A percentile compares a stretch with the other conserved stretches of the same genome.
Evolutionary conservation across 2,329 filamentous ascomycete genomes (phyloP).

Genomic region (Ophiostoma tasmaniense): DNA sequence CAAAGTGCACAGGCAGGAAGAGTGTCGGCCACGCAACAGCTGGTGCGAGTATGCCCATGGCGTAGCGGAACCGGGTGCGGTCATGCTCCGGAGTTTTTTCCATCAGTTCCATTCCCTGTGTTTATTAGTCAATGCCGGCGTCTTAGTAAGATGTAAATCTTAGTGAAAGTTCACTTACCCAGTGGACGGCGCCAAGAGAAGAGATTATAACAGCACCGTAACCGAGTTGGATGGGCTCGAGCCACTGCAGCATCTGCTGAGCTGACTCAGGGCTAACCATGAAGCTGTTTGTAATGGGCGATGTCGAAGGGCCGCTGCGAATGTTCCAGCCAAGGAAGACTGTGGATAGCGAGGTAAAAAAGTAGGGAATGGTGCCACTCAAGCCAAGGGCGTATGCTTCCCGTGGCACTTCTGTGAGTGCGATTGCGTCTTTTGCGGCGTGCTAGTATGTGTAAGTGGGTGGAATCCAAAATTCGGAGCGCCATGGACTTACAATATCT

Average conservation of each 20-base stretch:
- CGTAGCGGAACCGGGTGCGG: slow-evolving; percentile 71
- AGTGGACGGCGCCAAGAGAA: slow-evolving; percentile 88
- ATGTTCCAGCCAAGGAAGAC: slow-evolving; percentile 77
- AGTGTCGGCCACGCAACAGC: slow-evolving; percentile 85
- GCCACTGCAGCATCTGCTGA: slow-evolving; percentile 58
- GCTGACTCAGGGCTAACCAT: slow-evolving; percentile 64
- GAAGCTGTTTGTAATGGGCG: slow-evolving; percentile 55
- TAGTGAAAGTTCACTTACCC: slow-evolving; percentile 38
- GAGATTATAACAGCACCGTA: slow-evolving; percentile 90
- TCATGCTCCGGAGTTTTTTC: slow-evolving; percentile 50
- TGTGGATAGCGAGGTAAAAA: slow-evolving; percentile 74
- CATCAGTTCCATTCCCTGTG: slow-evolving; percentile 69
- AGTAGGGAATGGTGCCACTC: slow-evolving; percentile 75
- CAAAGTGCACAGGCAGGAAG: slow-evolving; percentile 74
- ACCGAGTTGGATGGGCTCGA: slow-evolving; percentile 83
- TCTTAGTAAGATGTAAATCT: background rate
- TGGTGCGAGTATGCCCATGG: slow-evolving; percentile 71
- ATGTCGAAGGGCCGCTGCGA: slow-evolving; percentile 55
- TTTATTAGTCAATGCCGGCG: background rate
- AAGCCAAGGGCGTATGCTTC: slow-evolving; percentile 61
- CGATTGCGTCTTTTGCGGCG: slow-evolving; percentile 61
- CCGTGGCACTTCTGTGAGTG: slow-evolving; percentile 54
- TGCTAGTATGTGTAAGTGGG: slow-evolving; percentile 34
- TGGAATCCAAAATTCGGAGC: background rate
- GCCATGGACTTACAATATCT: slow-evolving; percentile 42